Evolutionary conservation across 1,284 basidiomycete species (phyloP).

Genomic region (Cutaneotrichosporon spelunceum): DNA sequence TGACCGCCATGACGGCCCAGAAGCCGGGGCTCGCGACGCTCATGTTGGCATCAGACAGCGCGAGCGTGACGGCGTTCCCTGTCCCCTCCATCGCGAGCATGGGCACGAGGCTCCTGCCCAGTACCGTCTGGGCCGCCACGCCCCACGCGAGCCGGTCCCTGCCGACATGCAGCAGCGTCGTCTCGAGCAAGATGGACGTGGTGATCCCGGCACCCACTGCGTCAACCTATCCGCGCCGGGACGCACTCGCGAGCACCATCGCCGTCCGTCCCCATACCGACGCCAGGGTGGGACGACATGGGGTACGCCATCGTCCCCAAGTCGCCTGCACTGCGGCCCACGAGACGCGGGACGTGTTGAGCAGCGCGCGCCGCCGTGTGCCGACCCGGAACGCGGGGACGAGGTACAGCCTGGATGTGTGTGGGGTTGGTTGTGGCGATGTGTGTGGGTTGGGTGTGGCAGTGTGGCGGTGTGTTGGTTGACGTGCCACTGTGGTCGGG

Average conservation of each 20-base stretch:
- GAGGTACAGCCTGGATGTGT: background rate
- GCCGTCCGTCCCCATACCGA: slow-evolving; percentile 7
- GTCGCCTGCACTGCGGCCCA: slow-evolving; percentile 13
- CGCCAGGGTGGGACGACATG: slow-evolving; percentile 10
- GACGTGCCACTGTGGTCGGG: too few species aligned
- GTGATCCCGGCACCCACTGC: slow-evolving; percentile 14
- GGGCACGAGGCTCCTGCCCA: slow-evolving; percentile 15
- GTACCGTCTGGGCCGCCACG: slow-evolving; percentile 6
- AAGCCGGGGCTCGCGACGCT: slow-evolving; percentile 9
- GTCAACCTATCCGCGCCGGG: background rate
- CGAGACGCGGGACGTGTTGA: slow-evolving; percentile 17
- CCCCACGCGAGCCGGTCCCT: slow-evolving; percentile 8
- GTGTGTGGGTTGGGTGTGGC: too few species aligned
- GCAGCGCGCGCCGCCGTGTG: slow-evolving; percentile 12
- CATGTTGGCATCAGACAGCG: slow-evolving; percentile 4
- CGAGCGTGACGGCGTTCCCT: slow-evolving; percentile 13
- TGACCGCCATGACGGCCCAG: slow-evolving; percentile 9
- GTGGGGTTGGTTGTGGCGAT: background rate
- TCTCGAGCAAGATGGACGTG: slow-evolving; percentile 14
- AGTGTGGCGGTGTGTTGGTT: too few species aligned
- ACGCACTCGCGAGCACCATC: slow-evolving; percentile 13
- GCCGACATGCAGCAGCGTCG: slow-evolving; percentile 11
- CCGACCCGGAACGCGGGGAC: slow-evolving; percentile 11
- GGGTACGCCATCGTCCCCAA: slow-evolving; percentile 12
- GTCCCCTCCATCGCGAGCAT: slow-evolving; percentile 17